These are phyloP conservation scores for Teunomyces funiuensis DNA, from an alignment of 805 yeast genomes.

Conservation along the genomic window DNA sequence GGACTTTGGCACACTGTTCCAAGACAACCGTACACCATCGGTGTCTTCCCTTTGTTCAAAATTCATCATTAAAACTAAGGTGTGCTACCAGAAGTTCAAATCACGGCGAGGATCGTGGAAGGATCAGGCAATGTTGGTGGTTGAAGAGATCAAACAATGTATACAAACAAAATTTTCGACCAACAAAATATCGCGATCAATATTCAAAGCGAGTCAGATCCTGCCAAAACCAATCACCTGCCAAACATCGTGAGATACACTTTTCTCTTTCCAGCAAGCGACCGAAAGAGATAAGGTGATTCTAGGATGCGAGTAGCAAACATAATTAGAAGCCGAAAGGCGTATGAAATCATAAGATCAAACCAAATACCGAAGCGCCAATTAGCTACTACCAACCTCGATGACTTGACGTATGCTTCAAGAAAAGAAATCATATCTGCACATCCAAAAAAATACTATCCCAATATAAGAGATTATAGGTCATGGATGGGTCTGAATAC, in stretches of 20 bases:
- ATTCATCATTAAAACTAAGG: constrained; percentile 26
- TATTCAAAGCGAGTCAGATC: background rate
- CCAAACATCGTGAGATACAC: background rate
- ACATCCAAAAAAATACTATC: constrained; percentile 18
- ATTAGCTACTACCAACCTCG: constrained; percentile 2
- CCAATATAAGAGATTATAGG: constrained; percentile 17
- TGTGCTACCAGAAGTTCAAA: background rate
- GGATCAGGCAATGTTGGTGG: too few relatives aligned
- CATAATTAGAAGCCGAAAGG: background rate
- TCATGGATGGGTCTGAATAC: background rate
- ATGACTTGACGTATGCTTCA: constrained; percentile 19
- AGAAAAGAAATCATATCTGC: constrained; percentile 16
- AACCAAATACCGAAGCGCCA: background rate
- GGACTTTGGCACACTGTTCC: constrained; percentile 65
- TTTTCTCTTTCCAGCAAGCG: background rate
- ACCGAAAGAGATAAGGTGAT: background rate
- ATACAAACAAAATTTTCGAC: background rate
- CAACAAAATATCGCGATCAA: constrained; percentile 1
- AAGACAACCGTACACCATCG: constrained; percentile 73
- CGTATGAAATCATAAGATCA: background rate
- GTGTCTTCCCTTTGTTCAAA: constrained; percentile 63
- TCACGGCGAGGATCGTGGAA: too few relatives aligned
- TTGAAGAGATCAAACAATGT: background rate
- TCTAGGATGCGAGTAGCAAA: background rate
- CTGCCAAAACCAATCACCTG: background rate